Conservation (phyloP, 768 basidiomycete species). For the Pleurotus salmoneostramineus region DNA sequence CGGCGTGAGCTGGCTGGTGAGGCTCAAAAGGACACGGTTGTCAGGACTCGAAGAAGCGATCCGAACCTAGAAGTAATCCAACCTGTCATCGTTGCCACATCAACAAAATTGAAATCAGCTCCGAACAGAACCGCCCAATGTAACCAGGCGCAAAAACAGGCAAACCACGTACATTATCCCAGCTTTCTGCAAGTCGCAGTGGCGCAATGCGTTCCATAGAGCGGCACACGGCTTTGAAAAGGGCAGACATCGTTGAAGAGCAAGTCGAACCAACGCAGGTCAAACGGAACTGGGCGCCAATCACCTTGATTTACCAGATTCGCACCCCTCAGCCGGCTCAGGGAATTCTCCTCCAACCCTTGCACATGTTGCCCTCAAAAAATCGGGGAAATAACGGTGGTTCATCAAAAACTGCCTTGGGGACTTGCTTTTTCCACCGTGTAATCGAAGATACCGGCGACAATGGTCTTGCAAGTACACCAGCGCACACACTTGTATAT, state of each 20-base stretch:
- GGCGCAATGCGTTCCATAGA: conserved; percentile 88
- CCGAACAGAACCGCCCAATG: conserved; percentile 2
- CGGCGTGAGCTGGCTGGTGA: not conserved
- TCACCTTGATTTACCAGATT: not conserved
- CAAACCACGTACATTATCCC: conserved; percentile 81
- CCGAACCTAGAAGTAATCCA: conserved; percentile 67
- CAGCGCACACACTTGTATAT: too few relatives aligned
- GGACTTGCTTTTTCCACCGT: too few relatives aligned
- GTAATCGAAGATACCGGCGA: too few relatives aligned
- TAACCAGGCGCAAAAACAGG: not conserved
- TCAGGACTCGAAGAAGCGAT: not conserved
- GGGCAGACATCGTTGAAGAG: not conserved
- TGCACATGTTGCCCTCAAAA: too few relatives aligned
- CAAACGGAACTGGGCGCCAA: not conserved
- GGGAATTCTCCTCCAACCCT: too few relatives aligned
- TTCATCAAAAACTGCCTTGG: too few relatives aligned
- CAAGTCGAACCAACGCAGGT: not conserved
- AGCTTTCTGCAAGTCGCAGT: conserved; percentile 77
- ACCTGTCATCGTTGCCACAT: conserved; percentile 37
- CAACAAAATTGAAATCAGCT: conserved; percentile 12
- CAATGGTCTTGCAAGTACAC: too few relatives aligned
- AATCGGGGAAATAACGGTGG: too few relatives aligned
- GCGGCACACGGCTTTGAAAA: conserved; percentile 45
- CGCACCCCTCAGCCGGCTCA: too few relatives aligned
- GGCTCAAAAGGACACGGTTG: not conserved